Evolutionary conservation across 495 filamentous ascomycete species (phyloP).

Genomic region (Xylaria venustula): DNA sequence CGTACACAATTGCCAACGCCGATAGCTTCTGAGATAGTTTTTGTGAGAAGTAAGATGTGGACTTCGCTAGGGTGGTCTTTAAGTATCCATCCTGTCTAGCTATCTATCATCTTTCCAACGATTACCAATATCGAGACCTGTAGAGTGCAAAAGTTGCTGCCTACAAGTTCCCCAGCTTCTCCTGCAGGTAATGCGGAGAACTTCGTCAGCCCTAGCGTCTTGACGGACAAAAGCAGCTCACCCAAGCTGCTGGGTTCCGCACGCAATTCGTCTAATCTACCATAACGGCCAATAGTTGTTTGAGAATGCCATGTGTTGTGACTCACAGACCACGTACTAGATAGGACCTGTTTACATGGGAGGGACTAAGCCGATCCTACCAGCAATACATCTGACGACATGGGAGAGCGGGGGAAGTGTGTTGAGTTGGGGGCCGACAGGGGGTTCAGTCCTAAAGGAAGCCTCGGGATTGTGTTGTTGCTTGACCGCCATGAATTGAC

Average conservation of each 20-base stretch:
- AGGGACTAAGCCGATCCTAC: background rate
- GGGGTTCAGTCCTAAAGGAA: background rate
- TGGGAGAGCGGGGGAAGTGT: background rate
- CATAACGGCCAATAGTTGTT: too few species aligned
- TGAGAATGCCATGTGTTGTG: background rate
- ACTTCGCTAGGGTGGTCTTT: too few species aligned
- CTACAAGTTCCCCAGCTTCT: slow-evolving; percentile 2
- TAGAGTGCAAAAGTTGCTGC: background rate
- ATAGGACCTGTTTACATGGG: too few species aligned
- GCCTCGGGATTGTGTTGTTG: background rate
- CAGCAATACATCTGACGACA: background rate
- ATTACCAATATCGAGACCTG: background rate
- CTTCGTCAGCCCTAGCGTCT: slow-evolving; percentile 2
- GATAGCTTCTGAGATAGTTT: too few species aligned
- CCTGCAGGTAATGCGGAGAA: slow-evolving; percentile 8
- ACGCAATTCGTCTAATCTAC: background rate
- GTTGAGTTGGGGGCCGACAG: slow-evolving; percentile 4
- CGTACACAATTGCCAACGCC: too few species aligned
- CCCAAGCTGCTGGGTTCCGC: background rate
- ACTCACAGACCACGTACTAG: slow-evolving; percentile 5
- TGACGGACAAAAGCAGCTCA: background rate
- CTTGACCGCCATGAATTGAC: slow-evolving; percentile 2
- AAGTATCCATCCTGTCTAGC: too few species aligned
- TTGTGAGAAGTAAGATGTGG: background rate
- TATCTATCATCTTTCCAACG: background rate